Conservation (phyloP, 148 eudicot species). For the Arctostaphylos glauca region DNA sequence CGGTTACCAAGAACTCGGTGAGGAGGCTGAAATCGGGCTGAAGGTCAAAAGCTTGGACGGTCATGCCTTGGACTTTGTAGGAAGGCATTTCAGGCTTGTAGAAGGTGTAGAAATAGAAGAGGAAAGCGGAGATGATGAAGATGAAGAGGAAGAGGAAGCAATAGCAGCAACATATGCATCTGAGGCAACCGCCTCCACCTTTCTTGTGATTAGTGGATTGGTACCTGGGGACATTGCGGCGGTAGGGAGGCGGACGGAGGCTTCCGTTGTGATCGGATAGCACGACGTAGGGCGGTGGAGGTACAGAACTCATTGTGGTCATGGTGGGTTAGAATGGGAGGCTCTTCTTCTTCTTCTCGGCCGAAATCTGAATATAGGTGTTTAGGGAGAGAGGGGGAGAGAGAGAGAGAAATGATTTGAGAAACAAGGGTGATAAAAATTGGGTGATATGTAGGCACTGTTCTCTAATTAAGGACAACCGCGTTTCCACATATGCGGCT, state of each 20-base stretch:
- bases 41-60: conserved; percentile 31
- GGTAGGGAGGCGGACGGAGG: conserved; percentile 32
- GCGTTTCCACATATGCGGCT: background rate
- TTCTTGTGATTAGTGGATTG: conserved; percentile 12
- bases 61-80: conserved; percentile 39
- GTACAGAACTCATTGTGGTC: conserved; percentile 27
- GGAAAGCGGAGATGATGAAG: conserved; percentile 2
- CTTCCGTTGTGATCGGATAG: conserved; percentile 22
- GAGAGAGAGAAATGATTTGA: background rate
- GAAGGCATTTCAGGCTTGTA: conserved; percentile 49
- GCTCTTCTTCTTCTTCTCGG: conserved; percentile 14
- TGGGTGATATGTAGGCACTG: background rate
- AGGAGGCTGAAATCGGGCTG: conserved; percentile 35
- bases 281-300: conserved; percentile 39
- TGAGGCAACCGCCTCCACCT: conserved; percentile 30
- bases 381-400: background rate
- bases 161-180: conserved; percentile 48
- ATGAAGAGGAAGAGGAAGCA: conserved; percentile 42
- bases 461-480: background rate
- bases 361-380: conserved; percentile 10
- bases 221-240: conserved; percentile 28
- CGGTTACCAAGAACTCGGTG: conserved; percentile 28
- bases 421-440: no score
- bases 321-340: conserved; percentile 10
- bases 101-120: conserved; percentile 29